phyloP scores from a whole-genome alignment of 106 monocot species.

The Allium cepa region DNA sequence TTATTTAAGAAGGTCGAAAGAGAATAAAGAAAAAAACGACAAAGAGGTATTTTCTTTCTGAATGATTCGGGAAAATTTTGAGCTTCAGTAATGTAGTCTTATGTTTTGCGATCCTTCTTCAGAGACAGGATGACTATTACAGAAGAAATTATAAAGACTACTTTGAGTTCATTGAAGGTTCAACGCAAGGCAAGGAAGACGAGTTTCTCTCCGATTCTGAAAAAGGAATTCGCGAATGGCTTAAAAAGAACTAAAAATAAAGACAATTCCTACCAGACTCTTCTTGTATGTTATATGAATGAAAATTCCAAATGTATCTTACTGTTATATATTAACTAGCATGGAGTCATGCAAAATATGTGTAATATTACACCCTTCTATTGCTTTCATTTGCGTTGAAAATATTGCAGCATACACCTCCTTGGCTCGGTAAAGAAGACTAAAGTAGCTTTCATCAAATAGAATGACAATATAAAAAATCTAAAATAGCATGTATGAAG shows the following conservation, averaged over 20 bases:
- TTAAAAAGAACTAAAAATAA: slow-evolving; percentile 47
- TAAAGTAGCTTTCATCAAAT: too few relatives aligned
- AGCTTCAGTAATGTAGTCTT: neutral
- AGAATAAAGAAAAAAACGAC: slow-evolving; percentile 4
- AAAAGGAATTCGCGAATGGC: slow-evolving; percentile 73
- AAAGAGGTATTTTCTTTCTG: slow-evolving; percentile 52
- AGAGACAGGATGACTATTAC: slow-evolving; percentile 82
- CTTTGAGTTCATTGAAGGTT: slow-evolving; percentile 73
- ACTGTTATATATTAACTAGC: too few relatives aligned
- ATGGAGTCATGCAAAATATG: too few relatives aligned
- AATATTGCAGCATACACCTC: too few relatives aligned
- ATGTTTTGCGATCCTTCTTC: neutral
- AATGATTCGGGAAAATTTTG: neutral
- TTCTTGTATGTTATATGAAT: too few relatives aligned
- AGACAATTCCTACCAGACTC: too few relatives aligned
- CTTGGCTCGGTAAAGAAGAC: too few relatives aligned
- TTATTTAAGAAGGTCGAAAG: slow-evolving; percentile 56
- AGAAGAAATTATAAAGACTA: slow-evolving; percentile 87
- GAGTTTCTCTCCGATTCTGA: slow-evolving; percentile 68
- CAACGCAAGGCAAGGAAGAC: slow-evolving; percentile 47
- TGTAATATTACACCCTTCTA: too few relatives aligned
- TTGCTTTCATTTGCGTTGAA: too few relatives aligned
- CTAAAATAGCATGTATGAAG: too few relatives aligned
- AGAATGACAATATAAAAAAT: too few relatives aligned
- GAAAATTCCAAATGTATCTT: too few relatives aligned